These are phyloP conservation scores for Gloeostereum incarnatum DNA, from an alignment of 768 basidiomycete genomes.

Conservation along the genomic window DNA sequence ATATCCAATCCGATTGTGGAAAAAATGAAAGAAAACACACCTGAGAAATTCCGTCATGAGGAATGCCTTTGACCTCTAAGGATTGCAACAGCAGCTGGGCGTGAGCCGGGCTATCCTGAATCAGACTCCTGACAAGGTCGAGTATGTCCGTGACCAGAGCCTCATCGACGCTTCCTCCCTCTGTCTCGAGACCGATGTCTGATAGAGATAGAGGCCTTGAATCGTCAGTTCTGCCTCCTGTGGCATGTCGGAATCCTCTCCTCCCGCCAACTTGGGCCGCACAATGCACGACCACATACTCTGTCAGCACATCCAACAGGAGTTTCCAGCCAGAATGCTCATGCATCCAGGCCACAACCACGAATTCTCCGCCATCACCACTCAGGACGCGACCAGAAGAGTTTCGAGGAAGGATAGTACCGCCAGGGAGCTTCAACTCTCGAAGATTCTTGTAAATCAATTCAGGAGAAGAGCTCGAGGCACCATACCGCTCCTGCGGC, in stretches of 20 bases:
- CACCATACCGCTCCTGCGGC: constrained; percentile 50
- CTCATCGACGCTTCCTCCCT: constrained; percentile 52
- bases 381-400: constrained; percentile 66
- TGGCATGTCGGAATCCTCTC: background rate
- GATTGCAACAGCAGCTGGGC: constrained; percentile 59
- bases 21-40: background rate
- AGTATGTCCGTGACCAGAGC: constrained; percentile 61
- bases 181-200: constrained; percentile 68
- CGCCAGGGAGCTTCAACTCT: constrained; percentile 68
- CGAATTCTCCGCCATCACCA: constrained; percentile 56
- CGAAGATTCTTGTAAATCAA: constrained; percentile 56
- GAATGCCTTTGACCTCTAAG: constrained; percentile 50
- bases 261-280: constrained; percentile 21
- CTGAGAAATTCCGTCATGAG: too few relatives aligned
- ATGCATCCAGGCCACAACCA: constrained; percentile 75
- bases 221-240: background rate
- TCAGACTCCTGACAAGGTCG: constrained; percentile 70
- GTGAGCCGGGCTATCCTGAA: constrained; percentile 59
- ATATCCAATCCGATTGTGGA: too few relatives aligned
- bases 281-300: constrained; percentile 52
- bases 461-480: constrained; percentile 35
- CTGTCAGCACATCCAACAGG: constrained; percentile 70
- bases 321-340: constrained; percentile 83
- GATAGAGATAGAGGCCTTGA: constrained; percentile 35
- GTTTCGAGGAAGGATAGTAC: constrained; percentile 56